phyloP scores from a whole-genome alignment of 768 basidiomycete genomes.

The Podaxis rugospora region DNA sequence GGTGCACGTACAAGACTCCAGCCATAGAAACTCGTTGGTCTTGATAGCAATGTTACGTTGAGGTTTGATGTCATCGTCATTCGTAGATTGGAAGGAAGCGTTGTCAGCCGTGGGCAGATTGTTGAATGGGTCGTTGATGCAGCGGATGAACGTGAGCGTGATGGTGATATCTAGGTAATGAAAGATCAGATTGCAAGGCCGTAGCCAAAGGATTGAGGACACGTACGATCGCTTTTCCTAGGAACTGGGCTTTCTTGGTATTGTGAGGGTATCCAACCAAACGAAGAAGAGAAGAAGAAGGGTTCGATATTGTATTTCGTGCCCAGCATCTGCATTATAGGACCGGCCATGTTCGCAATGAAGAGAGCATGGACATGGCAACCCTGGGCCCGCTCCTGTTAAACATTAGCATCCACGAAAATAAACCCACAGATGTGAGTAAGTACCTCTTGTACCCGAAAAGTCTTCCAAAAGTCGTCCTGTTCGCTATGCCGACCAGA shows the following conservation, averaged over 20 bases:
- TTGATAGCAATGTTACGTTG: constrained; percentile 2
- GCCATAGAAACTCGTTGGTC: constrained; percentile 5
- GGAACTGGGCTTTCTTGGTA: constrained; percentile 45
- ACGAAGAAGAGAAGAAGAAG: constrained; percentile 62
- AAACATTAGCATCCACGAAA: not conserved
- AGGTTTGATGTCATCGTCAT: not conserved
- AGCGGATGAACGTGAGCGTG: constrained; percentile 42
- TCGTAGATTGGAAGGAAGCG: not conserved
- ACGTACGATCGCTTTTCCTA: constrained; percentile 48
- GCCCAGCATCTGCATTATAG: constrained; percentile 50
- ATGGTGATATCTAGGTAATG: constrained; percentile 42
- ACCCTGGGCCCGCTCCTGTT: constrained; percentile 16
- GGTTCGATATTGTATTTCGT: constrained; percentile 56
- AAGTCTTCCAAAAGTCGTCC: constrained; percentile 27
- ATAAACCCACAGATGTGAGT: not conserved
- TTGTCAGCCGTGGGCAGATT: not conserved
- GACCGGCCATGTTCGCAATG: constrained; percentile 41
- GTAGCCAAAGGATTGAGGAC: constrained; percentile 46
- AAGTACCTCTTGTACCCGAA: constrained; percentile 24
- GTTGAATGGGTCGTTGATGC: constrained; percentile 17
- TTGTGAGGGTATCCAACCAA: constrained; percentile 66
- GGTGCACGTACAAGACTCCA: not conserved
- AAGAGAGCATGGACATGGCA: constrained; percentile 44
- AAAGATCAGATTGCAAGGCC: constrained; percentile 14
- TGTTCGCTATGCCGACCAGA: constrained; percentile 13